A percentile compares a stretch with the other conserved stretches of the same genome.
Conservation (phyloP, 495 filamentous ascomycete genomes). For the Lasiosphaeria ovina region DNA sequence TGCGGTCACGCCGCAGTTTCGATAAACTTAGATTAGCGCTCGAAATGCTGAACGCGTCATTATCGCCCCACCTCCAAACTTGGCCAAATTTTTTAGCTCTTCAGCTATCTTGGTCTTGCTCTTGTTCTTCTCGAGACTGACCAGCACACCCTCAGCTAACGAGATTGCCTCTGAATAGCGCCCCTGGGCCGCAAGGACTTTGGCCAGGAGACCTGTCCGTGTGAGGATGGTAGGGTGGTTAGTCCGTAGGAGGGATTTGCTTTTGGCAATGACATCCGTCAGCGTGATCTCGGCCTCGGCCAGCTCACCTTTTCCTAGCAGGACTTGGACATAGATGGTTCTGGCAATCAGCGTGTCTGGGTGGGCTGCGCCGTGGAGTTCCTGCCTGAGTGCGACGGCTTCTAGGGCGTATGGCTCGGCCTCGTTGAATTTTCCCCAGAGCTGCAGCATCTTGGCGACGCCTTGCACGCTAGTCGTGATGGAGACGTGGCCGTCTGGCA, state of each 20-base stretch:
- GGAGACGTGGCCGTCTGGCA: not conserved
- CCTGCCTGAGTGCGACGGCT: not conserved
- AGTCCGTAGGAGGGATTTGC: not conserved
- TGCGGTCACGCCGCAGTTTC: too few relatives aligned
- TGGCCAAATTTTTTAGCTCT: too few relatives aligned
- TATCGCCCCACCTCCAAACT: too few relatives aligned
- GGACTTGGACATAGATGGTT: not conserved
- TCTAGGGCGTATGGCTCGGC: not conserved
- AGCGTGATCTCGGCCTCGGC: not conserved
- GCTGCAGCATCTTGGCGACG: not conserved
- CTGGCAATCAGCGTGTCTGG: not conserved
- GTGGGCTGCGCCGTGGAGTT: not conserved
- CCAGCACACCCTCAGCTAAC: not conserved
- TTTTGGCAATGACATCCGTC: not conserved
- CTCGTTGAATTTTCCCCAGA: not conserved
- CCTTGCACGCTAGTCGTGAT: not conserved
- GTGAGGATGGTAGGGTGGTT: not conserved
- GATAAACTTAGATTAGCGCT: too few relatives aligned
- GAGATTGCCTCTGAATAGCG: not conserved
- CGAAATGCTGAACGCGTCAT: too few relatives aligned
- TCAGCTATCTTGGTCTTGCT: not conserved
- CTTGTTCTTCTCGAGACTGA: not conserved
- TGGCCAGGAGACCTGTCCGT: not conserved
- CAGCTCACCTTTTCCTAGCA: not conserved
- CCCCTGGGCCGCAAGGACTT: not conserved